Evolutionary conservation across 2,329 filamentous ascomycete species (phyloP).

Genomic region (Hypocrella siamensis): DNA sequence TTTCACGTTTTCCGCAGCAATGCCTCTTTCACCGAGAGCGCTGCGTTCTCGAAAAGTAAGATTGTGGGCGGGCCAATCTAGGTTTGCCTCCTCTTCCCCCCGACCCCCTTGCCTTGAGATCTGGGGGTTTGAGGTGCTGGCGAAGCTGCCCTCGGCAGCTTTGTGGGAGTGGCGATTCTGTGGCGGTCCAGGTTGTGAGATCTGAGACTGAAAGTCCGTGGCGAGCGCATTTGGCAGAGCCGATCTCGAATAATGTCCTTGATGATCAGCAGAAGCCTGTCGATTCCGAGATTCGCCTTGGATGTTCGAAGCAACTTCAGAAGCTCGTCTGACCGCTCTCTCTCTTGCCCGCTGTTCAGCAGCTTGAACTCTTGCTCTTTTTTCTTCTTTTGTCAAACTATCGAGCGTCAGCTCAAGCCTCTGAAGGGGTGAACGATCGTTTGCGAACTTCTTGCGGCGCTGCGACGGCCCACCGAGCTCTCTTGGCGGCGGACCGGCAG

Average conservation of each 20-base stretch:
- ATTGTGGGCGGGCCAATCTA: slow-evolving; percentile 33
- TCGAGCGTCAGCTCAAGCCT: slow-evolving; percentile 81
- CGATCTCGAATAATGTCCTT: slow-evolving; percentile 1
- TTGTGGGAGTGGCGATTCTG: neutral
- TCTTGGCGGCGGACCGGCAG: slow-evolving; percentile 17
- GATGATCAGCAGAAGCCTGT: slow-evolving; percentile 4
- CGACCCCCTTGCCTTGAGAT: slow-evolving; percentile 5
- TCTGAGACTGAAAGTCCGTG: neutral
- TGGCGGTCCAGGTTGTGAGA: neutral
- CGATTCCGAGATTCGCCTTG: slow-evolving; percentile 10
- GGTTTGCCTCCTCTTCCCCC: slow-evolving; percentile 9
- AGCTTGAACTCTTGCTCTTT: slow-evolving; percentile 68
- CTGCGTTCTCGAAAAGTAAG: slow-evolving; percentile 46
- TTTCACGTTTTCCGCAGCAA: slow-evolving; percentile 13
- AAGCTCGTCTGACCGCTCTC: slow-evolving; percentile 27
- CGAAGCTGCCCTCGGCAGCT: slow-evolving; percentile 1
- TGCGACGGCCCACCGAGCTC: slow-evolving; percentile 22
- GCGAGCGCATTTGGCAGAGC: too few relatives aligned
- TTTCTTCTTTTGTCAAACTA: slow-evolving; percentile 92
- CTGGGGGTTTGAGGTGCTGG: slow-evolving; percentile 9
- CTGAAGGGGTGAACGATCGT: slow-evolving; percentile 80
- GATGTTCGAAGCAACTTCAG: slow-evolving; percentile 8
- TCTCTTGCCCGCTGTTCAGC: slow-evolving; percentile 63
- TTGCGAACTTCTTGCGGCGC: slow-evolving; percentile 48
- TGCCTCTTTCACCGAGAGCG: slow-evolving; percentile 24